phyloP scores from a whole-genome alignment of 768 basidiomycete genomes.

The Mycena epipterygia region DNA sequence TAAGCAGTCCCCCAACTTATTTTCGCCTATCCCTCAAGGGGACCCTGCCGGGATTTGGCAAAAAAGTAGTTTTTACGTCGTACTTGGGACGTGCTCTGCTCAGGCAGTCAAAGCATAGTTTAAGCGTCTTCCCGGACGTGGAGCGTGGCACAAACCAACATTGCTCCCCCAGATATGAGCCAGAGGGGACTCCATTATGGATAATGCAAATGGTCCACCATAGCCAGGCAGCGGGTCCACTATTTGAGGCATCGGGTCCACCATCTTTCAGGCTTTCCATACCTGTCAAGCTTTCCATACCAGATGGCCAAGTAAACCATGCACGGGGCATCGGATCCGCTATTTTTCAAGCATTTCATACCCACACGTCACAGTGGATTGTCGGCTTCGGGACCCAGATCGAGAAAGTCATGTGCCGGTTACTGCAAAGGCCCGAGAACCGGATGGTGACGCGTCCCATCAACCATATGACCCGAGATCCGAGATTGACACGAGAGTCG shows the following conservation, averaged over 20 bases:
- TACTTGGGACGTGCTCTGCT: conserved; percentile 6
- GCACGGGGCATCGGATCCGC: conserved; percentile 12
- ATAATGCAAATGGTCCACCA: no score
- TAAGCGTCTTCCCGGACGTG: background rate
- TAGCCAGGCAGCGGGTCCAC: no score
- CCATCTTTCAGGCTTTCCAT: conserved; percentile 13
- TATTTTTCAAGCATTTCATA: conserved; percentile 15
- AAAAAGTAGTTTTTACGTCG: background rate
- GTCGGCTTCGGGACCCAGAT: background rate
- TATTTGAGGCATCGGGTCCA: background rate
- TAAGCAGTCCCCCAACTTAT: conserved; percentile 14
- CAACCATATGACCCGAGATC: background rate
- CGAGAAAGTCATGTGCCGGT: background rate
- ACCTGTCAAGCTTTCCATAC: conserved; percentile 13
- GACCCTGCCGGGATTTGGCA: conserved; percentile 23
- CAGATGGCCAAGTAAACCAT: conserved; percentile 3
- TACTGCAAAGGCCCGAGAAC: conserved; percentile 6
- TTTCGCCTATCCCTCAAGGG: conserved; percentile 10
- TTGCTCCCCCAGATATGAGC: conserved; percentile 3
- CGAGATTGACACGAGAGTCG: conserved; percentile 6
- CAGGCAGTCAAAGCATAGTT: conserved; percentile 17
- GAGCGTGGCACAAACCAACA: conserved; percentile 6
- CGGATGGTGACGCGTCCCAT: conserved; percentile 2
- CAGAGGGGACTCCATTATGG: conserved; percentile 3
- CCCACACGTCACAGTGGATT: conserved; percentile 9